phyloP scores from a whole-genome alignment of 1,139 yeast species.

The Debaryomycetaceae sp. region DNA sequence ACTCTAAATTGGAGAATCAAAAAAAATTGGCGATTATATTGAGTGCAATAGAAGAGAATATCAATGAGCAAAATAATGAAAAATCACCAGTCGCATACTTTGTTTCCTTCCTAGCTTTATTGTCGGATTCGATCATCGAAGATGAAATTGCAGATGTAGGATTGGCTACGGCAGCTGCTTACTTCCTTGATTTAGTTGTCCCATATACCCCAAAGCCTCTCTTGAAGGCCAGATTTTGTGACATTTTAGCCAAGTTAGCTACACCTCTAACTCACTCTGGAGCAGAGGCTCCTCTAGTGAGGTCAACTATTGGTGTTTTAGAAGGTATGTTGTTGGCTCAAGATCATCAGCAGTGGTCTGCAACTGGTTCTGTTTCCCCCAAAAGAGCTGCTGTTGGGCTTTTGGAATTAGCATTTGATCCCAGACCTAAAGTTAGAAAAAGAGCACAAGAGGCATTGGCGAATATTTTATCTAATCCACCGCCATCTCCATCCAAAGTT shows the following conservation, averaged over 20 bases:
- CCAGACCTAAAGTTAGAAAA: constrained; percentile 93
- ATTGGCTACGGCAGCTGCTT: constrained; percentile 74
- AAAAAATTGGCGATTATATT: constrained; percentile 70
- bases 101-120: constrained; percentile 74
- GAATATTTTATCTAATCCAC: constrained; percentile 62
- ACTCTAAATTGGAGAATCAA: constrained; percentile 80
- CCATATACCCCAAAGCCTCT: constrained; percentile 72
- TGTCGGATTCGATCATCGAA: constrained; percentile 67
- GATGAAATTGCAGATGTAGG: constrained; percentile 55
- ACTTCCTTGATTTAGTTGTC: constrained; percentile 75
- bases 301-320: constrained; percentile 82
- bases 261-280: constrained; percentile 69
- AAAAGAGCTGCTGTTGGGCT: constrained; percentile 79
- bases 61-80: constrained; percentile 65
- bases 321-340: constrained; percentile 80
- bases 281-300: constrained; percentile 80
- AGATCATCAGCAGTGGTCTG: constrained; percentile 71
- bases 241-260: constrained; percentile 75
- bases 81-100: constrained; percentile 71
- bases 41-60: constrained; percentile 86
- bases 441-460: constrained; percentile 87
- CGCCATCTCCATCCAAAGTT: constrained; percentile 74
- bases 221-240: constrained; percentile 69
- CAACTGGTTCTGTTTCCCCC: constrained; percentile 61
- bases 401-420: constrained; percentile 76